Percentiles rank a stretch among this genome's conserved stretches.
Conservation (phyloP, 106 monocot species). For the Dendrobium catenatum region DNA sequence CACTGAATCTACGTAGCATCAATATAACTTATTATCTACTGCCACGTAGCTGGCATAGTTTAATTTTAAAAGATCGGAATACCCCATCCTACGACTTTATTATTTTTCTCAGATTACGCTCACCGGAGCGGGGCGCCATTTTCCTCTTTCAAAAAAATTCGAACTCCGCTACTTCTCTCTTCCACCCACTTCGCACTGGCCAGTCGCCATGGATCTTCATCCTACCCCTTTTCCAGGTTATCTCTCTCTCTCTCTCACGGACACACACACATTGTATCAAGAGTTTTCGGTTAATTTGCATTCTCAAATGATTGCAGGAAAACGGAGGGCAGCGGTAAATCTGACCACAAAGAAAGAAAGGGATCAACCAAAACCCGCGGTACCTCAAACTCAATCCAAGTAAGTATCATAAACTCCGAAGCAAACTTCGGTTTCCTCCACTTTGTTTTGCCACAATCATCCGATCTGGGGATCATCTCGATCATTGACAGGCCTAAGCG, state of each 20-base stretch:
- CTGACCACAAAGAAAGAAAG: constrained; percentile 1
- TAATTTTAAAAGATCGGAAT: not conserved
- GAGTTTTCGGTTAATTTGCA: not conserved
- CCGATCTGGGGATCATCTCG: not conserved
- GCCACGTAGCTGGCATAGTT: not conserved
- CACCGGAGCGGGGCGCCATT: not conserved
- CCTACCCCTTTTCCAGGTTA: not conserved
- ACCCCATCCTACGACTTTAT: not conserved
- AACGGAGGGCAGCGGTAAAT: constrained; percentile 9
- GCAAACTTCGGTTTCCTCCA: not conserved
- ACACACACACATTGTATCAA: not conserved
- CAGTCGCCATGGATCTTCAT: constrained; percentile 35
- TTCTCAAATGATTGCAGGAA: constrained; percentile 11
- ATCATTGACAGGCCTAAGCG: constrained; percentile 35
- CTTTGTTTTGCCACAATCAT: no score
- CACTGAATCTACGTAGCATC: not conserved
- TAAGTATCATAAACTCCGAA: not conserved
- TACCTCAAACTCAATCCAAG: not conserved
- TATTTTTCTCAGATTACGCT: not conserved
- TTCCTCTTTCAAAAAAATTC: constrained; percentile 20
- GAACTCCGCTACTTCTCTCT: constrained; percentile 6
- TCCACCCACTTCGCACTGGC: not conserved
- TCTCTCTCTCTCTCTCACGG: not conserved
- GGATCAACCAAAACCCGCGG: not conserved
- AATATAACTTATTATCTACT: not conserved